These are phyloP conservation scores for Saturnispora sanitii DNA, from an alignment of 805 yeast species.

Conservation along the genomic window DNA sequence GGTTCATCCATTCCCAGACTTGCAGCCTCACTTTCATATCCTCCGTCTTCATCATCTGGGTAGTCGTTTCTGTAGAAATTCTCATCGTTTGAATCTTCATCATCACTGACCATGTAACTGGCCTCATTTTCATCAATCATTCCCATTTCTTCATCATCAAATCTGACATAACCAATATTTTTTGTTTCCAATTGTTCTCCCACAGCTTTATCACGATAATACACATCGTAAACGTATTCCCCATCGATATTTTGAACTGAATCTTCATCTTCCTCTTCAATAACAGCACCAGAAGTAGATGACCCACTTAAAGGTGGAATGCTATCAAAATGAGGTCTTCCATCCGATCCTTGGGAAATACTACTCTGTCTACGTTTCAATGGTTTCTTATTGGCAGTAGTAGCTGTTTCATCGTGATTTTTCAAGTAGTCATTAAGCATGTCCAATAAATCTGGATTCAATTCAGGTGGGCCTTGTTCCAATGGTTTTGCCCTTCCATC, in stretches of 20 bases:
- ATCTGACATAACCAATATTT: slow-evolving; percentile 42
- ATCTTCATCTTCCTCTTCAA: not conserved
- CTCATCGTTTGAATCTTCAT: slow-evolving; percentile 86
- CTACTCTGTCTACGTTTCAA: slow-evolving; percentile 25
- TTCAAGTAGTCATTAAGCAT: slow-evolving; percentile 59
- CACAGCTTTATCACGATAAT: slow-evolving; percentile 51
- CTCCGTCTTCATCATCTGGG: slow-evolving; percentile 87
- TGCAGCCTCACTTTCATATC: slow-evolving; percentile 24
- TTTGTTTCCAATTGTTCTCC: slow-evolving; percentile 30
- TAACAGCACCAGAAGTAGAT: slow-evolving; percentile 20
- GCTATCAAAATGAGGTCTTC: slow-evolving; percentile 13
- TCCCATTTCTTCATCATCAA: slow-evolving; percentile 40
- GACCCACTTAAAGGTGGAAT: slow-evolving; percentile 11
- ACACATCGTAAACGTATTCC: slow-evolving; percentile 92
- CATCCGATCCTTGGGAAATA: slow-evolving; percentile 12
- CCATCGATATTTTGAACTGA: slow-evolving; percentile 2
- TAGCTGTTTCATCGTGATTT: slow-evolving; percentile 22
- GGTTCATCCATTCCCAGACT: slow-evolving; percentile 21
- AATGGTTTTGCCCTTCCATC: not conserved
- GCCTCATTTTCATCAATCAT: slow-evolving; percentile 29
- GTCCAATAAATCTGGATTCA: slow-evolving; percentile 59
- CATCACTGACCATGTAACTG: slow-evolving; percentile 37
- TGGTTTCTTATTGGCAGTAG: slow-evolving; percentile 15
- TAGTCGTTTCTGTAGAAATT: slow-evolving; percentile 87
- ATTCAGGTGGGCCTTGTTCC: slow-evolving; percentile 15